These are phyloP conservation scores for Globisporangium acanthophoron DNA, from an alignment of 352 stramenopile species.

Conservation along the genomic window DNA sequence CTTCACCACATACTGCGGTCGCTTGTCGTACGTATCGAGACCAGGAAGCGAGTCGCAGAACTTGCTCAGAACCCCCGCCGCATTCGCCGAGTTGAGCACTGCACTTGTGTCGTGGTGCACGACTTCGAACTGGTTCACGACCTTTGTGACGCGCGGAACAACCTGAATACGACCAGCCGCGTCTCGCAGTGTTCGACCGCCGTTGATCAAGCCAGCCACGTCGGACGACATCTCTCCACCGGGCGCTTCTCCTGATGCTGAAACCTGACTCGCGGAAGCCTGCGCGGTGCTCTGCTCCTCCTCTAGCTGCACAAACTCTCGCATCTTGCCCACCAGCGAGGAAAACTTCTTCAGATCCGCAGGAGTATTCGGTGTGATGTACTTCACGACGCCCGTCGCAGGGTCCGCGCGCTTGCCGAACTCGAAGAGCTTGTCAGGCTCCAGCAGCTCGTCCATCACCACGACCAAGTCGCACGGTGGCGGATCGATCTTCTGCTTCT, in stretches of 20 bases:
- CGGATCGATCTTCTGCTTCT: constrained; percentile 33
- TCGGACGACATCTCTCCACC: constrained; percentile 6
- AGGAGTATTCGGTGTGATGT: constrained; percentile 39
- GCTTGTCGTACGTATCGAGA: constrained; percentile 77
- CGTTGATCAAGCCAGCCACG: not conserved
- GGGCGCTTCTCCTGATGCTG: not conserved
- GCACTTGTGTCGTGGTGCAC: constrained; percentile 62
- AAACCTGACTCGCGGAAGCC: not conserved
- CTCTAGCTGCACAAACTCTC: constrained; percentile 46
- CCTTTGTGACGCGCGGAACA: constrained; percentile 3
- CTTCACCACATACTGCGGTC: constrained; percentile 69
- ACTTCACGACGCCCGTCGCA: constrained; percentile 50
- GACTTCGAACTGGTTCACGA: constrained; percentile 34
- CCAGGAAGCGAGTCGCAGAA: constrained; percentile 81
- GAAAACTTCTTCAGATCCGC: constrained; percentile 57
- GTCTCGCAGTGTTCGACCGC: constrained; percentile 1
- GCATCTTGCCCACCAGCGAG: constrained; percentile 50
- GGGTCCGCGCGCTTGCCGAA: constrained; percentile 44
- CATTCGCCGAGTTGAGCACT: constrained; percentile 59
- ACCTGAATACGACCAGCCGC: constrained; percentile 11
- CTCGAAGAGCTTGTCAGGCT: constrained; percentile 71
- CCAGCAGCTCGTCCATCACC: constrained; percentile 70
- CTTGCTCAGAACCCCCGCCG: constrained; percentile 54
- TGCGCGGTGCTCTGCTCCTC: constrained; percentile 18
- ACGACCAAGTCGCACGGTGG: constrained; percentile 64